Conservation (phyloP, 177 flowering plant genomes). For the Vitis hybrid region DNA sequence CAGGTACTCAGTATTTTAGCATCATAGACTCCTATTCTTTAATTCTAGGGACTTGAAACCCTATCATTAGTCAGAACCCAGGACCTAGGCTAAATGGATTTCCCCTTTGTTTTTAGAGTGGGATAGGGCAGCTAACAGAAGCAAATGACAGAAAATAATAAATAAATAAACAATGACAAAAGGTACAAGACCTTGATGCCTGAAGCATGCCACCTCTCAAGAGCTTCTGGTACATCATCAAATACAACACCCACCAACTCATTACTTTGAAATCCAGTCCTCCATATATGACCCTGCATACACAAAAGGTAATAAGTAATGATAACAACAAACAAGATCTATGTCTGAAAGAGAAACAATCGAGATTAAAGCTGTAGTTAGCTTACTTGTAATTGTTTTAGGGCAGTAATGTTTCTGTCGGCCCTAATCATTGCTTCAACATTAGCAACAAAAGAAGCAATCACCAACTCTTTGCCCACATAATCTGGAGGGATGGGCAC, state of each 20-base stretch:
- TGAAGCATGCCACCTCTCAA: slow-evolving; percentile 73
- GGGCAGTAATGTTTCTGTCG: slow-evolving; percentile 86
- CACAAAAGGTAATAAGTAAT: background rate
- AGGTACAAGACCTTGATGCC: slow-evolving; percentile 63
- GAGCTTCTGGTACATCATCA: slow-evolving; percentile 91
- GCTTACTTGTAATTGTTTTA: slow-evolving; percentile 54
- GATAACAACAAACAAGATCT: background rate
- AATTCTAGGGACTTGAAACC: too few species aligned
- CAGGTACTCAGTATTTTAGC: too few species aligned
- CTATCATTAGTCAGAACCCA: too few species aligned
- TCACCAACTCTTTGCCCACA: slow-evolving; percentile 76
- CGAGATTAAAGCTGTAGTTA: too few species aligned
- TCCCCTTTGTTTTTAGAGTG: too few species aligned
- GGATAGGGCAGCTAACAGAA: too few species aligned
- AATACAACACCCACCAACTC: slow-evolving; percentile 76
- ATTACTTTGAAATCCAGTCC: slow-evolving; percentile 76
- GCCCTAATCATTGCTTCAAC: slow-evolving; percentile 94
- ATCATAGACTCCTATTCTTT: too few species aligned
- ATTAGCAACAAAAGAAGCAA: slow-evolving; percentile 82
- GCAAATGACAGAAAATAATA: too few species aligned
- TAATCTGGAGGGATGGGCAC: slow-evolving; percentile 67
- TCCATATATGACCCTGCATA: slow-evolving; percentile 93
- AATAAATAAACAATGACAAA: background rate
- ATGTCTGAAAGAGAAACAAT: background rate
- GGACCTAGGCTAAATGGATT: too few species aligned